Conservation (phyloP, 176 grass and related monocot species). For the Thalia dealbata region DNA sequence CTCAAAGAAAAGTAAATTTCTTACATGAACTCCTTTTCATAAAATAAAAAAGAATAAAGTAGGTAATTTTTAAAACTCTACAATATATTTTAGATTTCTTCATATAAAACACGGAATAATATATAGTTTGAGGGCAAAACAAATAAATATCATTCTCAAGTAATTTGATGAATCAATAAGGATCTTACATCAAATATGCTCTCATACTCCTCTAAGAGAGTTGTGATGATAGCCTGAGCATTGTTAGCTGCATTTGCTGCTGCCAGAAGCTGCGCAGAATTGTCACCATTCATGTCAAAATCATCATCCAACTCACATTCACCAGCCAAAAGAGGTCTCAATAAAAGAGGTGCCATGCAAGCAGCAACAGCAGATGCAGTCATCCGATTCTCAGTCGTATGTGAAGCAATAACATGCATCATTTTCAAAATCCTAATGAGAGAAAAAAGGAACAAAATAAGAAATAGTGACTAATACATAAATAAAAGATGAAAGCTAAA, state of each 20-base stretch:
- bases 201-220: conserved; percentile 80
- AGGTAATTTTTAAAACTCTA: too few species aligned
- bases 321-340: conserved; percentile 92
- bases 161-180: neutral
- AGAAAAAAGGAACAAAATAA: conserved; percentile 19
- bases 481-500: neutral
- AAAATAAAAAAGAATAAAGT: too few species aligned
- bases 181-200: conserved; percentile 79
- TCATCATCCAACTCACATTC: conserved; percentile 99
- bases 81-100: too few species aligned
- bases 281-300: conserved; percentile 60
- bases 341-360: conserved; percentile 96
- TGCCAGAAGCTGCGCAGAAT: conserved; percentile 93
- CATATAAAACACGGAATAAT: too few species aligned
- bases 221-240: conserved; percentile 84
- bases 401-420: conserved; percentile 80
- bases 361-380: conserved; percentile 87
- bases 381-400: conserved; percentile 88
- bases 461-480: neutral
- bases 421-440: conserved; percentile 84
- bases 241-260: conserved; percentile 96
- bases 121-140: too few species aligned
- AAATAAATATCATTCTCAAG: neutral
- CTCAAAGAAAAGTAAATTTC: too few species aligned
- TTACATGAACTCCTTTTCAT: too few species aligned